Percentiles rank a stretch among this genome's conserved stretches.
These are phyloP conservation scores for Talaromyces albobiverticillius DNA, from an alignment of 2,329 filamentous ascomycete species.

Conservation along the genomic window DNA sequence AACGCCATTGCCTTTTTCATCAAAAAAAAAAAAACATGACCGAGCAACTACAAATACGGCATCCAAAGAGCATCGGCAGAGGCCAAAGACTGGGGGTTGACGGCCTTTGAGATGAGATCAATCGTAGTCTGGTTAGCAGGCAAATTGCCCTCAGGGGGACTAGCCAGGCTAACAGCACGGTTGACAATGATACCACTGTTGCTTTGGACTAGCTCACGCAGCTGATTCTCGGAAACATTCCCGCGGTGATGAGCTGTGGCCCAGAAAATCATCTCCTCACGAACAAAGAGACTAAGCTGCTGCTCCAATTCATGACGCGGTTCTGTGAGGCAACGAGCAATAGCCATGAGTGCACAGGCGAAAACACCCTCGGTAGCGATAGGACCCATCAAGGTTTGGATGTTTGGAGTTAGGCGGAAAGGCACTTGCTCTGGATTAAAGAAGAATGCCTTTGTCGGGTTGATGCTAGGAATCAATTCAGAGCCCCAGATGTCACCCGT, in stretches of 20 bases:
- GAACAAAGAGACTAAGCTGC: conserved; percentile 88
- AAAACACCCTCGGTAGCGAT: conserved; percentile 96
- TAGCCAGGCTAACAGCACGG: conserved; percentile 79
- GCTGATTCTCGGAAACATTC: conserved; percentile 62
- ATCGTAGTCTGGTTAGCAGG: conserved; percentile 97
- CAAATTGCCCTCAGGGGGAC: conserved; percentile 70
- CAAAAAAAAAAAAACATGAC: neutral
- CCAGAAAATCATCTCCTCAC: conserved; percentile 98
- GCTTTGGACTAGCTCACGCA: conserved; percentile 74
- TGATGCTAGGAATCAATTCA: conserved; percentile 89
- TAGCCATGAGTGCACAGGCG: conserved; percentile 91
- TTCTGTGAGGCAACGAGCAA: conserved; percentile 89
- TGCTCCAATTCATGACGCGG: conserved; percentile 82
- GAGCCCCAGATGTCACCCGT: conserved; percentile 96
- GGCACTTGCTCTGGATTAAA: conserved; percentile 94
- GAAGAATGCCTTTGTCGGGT: conserved; percentile 79
- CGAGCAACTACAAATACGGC: conserved; percentile 82
- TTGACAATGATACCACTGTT: conserved; percentile 94
- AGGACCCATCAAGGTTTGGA: conserved; percentile 94
- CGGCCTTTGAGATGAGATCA: conserved; percentile 86
- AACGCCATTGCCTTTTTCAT: conserved; percentile 2
- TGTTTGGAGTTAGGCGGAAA: conserved; percentile 93
- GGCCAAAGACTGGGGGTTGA: conserved; percentile 85
- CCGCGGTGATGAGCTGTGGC: conserved; percentile 75
- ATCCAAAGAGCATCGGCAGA: conserved; percentile 95